phyloP scores from a whole-genome alignment of 805 yeast species.

The Clavispora asparagi region DNA sequence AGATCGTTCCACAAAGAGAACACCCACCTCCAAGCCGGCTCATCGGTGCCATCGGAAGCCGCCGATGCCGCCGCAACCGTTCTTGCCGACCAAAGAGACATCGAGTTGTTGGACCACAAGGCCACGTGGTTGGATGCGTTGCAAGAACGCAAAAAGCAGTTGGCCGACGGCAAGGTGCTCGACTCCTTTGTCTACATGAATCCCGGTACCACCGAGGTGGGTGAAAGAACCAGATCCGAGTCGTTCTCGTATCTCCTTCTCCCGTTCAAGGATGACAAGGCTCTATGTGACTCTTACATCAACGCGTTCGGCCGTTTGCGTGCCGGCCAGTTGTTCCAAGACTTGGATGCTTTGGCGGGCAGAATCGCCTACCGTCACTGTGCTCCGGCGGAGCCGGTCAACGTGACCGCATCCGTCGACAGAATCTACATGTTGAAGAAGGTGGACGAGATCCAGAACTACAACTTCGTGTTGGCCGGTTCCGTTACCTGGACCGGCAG shows the following conservation, averaged over 20 bases:
- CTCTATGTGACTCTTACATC: constrained; percentile 81
- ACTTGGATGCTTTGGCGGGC: constrained; percentile 90
- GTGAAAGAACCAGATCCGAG: constrained; percentile 71
- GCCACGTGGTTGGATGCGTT: constrained; percentile 89
- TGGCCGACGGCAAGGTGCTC: constrained; percentile 66
- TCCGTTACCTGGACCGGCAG: constrained; percentile 91
- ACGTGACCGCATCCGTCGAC: constrained; percentile 94
- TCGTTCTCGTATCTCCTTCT: constrained; percentile 65
- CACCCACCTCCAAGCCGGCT: constrained; percentile 27
- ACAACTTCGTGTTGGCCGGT: constrained; percentile 83
- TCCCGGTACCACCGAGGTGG: constrained; percentile 64
- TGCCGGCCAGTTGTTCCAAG: constrained; percentile 92
- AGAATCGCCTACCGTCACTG: constrained; percentile 90
- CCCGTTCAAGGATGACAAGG: constrained; percentile 80
- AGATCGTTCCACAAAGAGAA: not conserved
- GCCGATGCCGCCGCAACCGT: constrained; percentile 76
- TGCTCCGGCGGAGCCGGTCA: constrained; percentile 92
- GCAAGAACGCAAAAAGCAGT: constrained; percentile 63
- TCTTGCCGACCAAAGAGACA: constrained; percentile 55
- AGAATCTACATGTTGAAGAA: constrained; percentile 82
- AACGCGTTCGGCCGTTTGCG: constrained; percentile 88
- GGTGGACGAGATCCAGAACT: constrained; percentile 69
- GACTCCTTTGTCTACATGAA: constrained; percentile 68
- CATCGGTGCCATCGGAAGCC: constrained; percentile 50
- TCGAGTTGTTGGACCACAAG: constrained; percentile 35